Evolutionary conservation across 495 filamentous ascomycete genomes (phyloP).

Genomic region (Aeminium ludgeri): DNA sequence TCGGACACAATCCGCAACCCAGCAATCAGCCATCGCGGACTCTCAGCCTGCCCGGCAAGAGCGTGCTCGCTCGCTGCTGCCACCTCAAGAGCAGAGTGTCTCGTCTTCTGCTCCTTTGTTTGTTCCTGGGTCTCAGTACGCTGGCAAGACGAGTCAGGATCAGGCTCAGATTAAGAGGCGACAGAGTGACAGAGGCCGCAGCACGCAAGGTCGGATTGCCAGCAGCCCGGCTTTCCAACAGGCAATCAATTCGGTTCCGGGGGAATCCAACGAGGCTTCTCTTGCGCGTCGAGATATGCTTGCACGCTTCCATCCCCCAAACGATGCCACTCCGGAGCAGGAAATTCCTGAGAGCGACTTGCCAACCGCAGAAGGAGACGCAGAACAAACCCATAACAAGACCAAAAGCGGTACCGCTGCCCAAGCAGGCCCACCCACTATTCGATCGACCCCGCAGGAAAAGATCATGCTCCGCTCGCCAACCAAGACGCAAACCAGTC

Average conservation of each 20-base stretch:
- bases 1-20: conserved; percentile 6
- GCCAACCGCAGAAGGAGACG: neutral
- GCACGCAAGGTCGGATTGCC: neutral
- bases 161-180: neutral
- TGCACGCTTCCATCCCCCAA: conserved; percentile 2
- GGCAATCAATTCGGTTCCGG: conserved; percentile 1
- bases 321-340: neutral
- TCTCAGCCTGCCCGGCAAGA: conserved; percentile 19
- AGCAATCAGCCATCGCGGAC: conserved; percentile 20
- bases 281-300: conserved; percentile 1
- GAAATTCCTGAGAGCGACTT: conserved; percentile 15
- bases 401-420: too few species aligned
- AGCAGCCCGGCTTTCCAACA: conserved; percentile 14
- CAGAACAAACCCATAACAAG: too few species aligned
- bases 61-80: neutral
- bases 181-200: neutral
- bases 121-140: conserved; percentile 15
- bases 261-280: conserved; percentile 3
- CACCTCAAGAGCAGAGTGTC: neutral
- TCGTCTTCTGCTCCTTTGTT: conserved; percentile 6
- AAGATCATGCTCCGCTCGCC: conserved; percentile 6
- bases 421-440: too few species aligned
- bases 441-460: neutral
- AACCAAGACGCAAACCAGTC: conserved; percentile 8
- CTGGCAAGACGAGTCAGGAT: conserved; percentile 13